Evolutionary conservation across 176 grass and related monocot genomes (phyloP).

Genomic region (Tillandsia leiboldiana): DNA sequence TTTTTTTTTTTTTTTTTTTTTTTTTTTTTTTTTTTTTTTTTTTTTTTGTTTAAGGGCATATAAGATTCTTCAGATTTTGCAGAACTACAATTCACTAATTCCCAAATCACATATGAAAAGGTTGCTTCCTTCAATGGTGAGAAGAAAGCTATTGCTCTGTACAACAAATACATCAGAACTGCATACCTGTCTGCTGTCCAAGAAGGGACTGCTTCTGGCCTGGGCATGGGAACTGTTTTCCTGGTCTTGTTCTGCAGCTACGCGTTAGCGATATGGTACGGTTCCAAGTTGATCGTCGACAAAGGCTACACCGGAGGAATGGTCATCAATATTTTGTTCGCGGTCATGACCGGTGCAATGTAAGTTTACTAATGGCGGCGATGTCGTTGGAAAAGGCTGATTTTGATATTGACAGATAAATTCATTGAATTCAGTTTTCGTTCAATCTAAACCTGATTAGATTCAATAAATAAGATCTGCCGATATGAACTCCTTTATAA

Average conservation of each 20-base stretch:
- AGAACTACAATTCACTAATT: background rate
- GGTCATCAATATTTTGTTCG: constrained; percentile 51
- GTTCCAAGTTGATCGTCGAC: constrained; percentile 38
- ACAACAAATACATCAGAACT: constrained; percentile 48
- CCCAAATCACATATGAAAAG: constrained; percentile 20
- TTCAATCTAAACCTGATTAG: too few species aligned
- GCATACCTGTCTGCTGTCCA: constrained; percentile 29
- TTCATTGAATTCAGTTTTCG: too few species aligned
- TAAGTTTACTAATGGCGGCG: constrained; percentile 16
- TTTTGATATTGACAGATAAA: too few species aligned
- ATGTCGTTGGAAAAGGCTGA: too few species aligned
- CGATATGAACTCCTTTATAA: background rate
- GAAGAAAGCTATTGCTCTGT: constrained; percentile 41
- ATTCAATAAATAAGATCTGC: too few species aligned
- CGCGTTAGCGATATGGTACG: constrained; percentile 53
- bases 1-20: too few species aligned
- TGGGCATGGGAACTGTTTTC: constrained; percentile 55
- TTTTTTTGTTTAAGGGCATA: too few species aligned
- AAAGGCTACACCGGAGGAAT: constrained; percentile 56
- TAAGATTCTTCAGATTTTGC: too few species aligned
- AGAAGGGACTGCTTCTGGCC: constrained; percentile 58
- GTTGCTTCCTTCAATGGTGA: constrained; percentile 73
- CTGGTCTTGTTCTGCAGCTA: constrained; percentile 56
- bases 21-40: too few species aligned
- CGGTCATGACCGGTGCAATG: constrained; percentile 61